A percentile compares a stretch with the other conserved stretches of the same genome.
Conservation (phyloP, 495 filamentous ascomycete species). For the Diplogelasinospora grovesii region DNA sequence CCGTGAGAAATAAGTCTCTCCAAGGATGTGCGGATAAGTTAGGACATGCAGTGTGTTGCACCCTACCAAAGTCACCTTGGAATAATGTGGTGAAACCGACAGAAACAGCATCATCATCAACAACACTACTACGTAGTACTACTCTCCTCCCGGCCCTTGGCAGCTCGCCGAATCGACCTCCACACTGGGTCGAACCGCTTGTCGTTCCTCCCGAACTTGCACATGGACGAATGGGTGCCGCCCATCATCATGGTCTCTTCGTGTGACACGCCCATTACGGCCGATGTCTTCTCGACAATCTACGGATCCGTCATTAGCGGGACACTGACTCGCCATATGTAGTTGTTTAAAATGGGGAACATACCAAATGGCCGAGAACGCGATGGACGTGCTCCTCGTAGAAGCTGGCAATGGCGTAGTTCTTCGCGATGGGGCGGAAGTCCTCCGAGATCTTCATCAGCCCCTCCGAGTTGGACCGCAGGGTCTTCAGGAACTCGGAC, state of each 20-base stretch:
- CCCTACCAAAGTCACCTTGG: too few species aligned
- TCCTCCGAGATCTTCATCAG: background rate
- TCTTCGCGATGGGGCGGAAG: background rate
- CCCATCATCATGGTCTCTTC: slow-evolving; percentile 11
- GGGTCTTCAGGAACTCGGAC: background rate
- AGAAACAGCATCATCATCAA: too few species aligned
- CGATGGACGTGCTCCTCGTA: slow-evolving; percentile 3
- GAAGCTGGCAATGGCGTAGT: background rate
- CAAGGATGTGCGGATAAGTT: too few species aligned
- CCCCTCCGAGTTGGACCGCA: background rate
- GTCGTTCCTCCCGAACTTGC: slow-evolving; percentile 1
- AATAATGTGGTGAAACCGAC: too few species aligned
- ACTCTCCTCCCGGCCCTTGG: too few species aligned
- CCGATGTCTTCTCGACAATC: slow-evolving; percentile 8
- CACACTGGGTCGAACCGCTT: slow-evolving; percentile 3
- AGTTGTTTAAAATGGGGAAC: slow-evolving; percentile 22
- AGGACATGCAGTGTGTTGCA: too few species aligned
- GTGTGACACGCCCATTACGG: slow-evolving; percentile 8
- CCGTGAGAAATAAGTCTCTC: too few species aligned
- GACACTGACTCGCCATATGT: too few species aligned
- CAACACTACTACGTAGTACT: too few species aligned
- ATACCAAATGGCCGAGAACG: background rate
- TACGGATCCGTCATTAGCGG: too few species aligned
- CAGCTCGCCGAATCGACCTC: slow-evolving; percentile 19
- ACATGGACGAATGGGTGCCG: slow-evolving; percentile 11